These are phyloP conservation scores for Phytophthora ohioensis DNA, from an alignment of 352 stramenopile species.

Conservation along the genomic window DNA sequence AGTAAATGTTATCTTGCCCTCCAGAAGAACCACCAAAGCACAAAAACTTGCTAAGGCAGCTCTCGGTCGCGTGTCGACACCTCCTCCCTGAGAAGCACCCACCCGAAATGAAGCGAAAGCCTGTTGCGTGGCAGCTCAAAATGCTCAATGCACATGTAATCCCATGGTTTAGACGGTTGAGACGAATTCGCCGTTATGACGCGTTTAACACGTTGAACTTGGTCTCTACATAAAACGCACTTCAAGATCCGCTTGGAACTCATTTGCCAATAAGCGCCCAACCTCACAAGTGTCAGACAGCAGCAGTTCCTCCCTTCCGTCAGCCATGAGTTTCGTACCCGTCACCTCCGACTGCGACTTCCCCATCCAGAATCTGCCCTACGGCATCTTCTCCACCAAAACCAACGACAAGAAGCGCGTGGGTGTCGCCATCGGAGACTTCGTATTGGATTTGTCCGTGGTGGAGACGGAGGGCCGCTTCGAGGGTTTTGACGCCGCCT, in stretches of 20 bases:
- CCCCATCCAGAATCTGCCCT: constrained; percentile 95
- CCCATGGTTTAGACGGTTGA: too few relatives aligned
- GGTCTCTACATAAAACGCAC: not conserved
- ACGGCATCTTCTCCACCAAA: constrained; percentile 93
- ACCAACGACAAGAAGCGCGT: constrained; percentile 73
- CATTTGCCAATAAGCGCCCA: constrained; percentile 17
- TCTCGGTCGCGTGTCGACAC: too few relatives aligned
- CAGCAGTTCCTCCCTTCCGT: not conserved
- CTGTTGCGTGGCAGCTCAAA: too few relatives aligned
- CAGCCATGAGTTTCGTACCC: constrained; percentile 64
- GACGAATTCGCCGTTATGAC: too few relatives aligned
- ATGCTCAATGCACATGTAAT: too few relatives aligned
- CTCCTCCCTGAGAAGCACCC: too few relatives aligned
- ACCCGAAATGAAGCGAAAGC: too few relatives aligned
- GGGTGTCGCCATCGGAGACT: constrained; percentile 86
- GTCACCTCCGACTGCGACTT: constrained; percentile 87
- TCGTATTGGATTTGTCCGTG: constrained; percentile 91
- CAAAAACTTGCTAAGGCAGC: not conserved
- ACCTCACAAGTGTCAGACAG: not conserved
- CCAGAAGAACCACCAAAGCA: too few relatives aligned
- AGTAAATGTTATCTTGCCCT: too few relatives aligned
- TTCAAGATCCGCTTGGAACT: constrained; percentile 8
- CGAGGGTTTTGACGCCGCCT: constrained; percentile 77
- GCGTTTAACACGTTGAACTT: too few relatives aligned
- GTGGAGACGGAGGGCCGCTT: constrained; percentile 93